Conservation (phyloP, 1,139 yeast genomes). For the Ogataea hybrid region DNA sequence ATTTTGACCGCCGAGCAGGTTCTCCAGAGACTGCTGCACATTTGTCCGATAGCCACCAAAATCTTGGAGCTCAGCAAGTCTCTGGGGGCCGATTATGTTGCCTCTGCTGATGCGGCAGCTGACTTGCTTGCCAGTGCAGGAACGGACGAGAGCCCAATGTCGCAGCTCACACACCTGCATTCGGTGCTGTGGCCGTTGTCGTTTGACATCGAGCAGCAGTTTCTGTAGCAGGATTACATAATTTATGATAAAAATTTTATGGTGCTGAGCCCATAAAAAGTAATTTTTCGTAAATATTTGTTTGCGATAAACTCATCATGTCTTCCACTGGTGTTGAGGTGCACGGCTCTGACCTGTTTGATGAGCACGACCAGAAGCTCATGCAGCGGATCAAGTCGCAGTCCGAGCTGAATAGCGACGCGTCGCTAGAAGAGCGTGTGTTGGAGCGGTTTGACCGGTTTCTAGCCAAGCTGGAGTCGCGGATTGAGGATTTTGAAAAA, state of each 20-base stretch:
- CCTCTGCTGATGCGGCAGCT: not conserved
- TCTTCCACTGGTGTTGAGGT: conserved; percentile 5
- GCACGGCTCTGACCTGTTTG: conserved; percentile 9
- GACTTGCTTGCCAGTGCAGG: conserved; percentile 1
- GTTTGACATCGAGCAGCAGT: conserved; percentile 16
- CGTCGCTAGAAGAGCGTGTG: conserved; percentile 46
- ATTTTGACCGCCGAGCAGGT: conserved; percentile 6
- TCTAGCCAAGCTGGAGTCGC: conserved; percentile 51
- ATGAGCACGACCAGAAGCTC: conserved; percentile 15
- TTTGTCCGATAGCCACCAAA: conserved; percentile 12
- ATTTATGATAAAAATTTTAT: too few species aligned
- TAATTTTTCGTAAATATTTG: not conserved
- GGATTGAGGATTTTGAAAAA: conserved; percentile 50
- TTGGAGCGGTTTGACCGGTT: conserved; percentile 52
- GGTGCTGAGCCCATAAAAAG: not conserved
- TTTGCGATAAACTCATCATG: not conserved
- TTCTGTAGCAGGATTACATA: not conserved
- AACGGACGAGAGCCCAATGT: conserved; percentile 14
- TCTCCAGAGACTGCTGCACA: conserved; percentile 8
- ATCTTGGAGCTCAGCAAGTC: conserved; percentile 12
- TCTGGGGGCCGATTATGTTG: conserved; percentile 11
- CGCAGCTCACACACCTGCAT: conserved; percentile 13
- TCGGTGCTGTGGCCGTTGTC: conserved; percentile 17
- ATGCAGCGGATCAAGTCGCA: conserved; percentile 20
- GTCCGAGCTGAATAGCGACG: conserved; percentile 15